These are phyloP conservation scores for Heteromeles arbutifolia DNA, from an alignment of 306 rosid species.

Conservation along the genomic window DNA sequence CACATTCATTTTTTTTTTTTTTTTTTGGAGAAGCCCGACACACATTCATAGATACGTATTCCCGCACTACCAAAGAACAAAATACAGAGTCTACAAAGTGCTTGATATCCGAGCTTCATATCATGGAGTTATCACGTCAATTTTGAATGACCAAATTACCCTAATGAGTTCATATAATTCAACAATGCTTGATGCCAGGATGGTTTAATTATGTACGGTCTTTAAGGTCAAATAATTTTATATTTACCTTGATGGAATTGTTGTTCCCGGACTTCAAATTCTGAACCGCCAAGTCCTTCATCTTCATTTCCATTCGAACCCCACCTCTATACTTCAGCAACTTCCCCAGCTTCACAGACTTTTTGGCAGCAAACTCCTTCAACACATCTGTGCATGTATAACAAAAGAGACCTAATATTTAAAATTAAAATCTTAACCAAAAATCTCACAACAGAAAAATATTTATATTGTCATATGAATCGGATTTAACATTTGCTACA, in stretches of 20 bases:
- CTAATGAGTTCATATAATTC: not conserved
- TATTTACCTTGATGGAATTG: slow-evolving; percentile 27
- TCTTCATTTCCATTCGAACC: slow-evolving; percentile 38
- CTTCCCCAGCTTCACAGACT: slow-evolving; percentile 67
- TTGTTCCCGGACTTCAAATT: slow-evolving; percentile 21
- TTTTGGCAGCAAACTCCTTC: slow-evolving; percentile 89
- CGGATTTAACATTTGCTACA: not conserved
- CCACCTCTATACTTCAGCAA: slow-evolving; percentile 53
- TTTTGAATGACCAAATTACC: not conserved
- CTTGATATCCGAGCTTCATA: slow-evolving; percentile 1
- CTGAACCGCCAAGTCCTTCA: slow-evolving; percentile 27
- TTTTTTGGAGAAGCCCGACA: no score
- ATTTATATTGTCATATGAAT: no score
- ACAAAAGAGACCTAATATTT: not conserved
- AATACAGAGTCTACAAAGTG: not conserved
- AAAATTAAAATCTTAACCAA: no score
- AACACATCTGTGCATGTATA: slow-evolving; percentile 49
- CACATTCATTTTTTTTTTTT: no score
- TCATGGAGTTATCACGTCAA: not conserved
- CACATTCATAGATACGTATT: not conserved
- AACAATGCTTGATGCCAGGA: not conserved
- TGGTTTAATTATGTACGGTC: not conserved
- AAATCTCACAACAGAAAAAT: no score
- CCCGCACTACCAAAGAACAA: not conserved
- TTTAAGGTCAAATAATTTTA: not conserved